These are phyloP conservation scores for Malassezia sympodialis DNA, from an alignment of 1,284 basidiomycete species.

Conservation along the genomic window DNA sequence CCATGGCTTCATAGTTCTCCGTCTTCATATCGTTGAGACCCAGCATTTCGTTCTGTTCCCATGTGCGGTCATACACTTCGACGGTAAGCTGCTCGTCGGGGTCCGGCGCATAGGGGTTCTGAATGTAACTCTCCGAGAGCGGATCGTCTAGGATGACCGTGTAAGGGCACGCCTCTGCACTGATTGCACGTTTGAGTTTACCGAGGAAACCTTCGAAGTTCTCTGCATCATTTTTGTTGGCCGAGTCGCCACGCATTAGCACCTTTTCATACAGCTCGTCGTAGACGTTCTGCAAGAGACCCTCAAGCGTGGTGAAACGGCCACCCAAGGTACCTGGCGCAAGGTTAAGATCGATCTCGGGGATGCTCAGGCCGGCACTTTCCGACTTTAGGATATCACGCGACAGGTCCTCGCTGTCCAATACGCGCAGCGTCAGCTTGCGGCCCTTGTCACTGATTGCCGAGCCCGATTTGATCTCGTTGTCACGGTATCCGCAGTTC, in stretches of 20 bases:
- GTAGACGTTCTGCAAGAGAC: constrained; percentile 84
- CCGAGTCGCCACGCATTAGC: constrained; percentile 66
- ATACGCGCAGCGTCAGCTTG: constrained; percentile 75
- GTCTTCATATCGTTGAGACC: constrained; percentile 94
- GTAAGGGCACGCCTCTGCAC: constrained; percentile 36
- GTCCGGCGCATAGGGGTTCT: constrained; percentile 63
- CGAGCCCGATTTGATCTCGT: constrained; percentile 88
- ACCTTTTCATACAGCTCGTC: constrained; percentile 87
- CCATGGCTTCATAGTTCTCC: constrained; percentile 54
- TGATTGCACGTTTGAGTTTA: constrained; percentile 53
- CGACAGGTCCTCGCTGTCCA: constrained; percentile 85
- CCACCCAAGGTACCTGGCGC: constrained; percentile 90
- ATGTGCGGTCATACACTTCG: constrained; percentile 71
- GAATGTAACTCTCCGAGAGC: constrained; percentile 85
- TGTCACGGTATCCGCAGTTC: constrained; percentile 86
- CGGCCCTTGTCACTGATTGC: constrained; percentile 79
- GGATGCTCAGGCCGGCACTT: constrained; percentile 77
- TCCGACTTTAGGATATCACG: constrained; percentile 65
- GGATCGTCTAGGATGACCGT: constrained; percentile 93
- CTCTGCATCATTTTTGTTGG: constrained; percentile 10
- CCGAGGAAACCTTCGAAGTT: constrained; percentile 58
- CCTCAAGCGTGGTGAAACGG: constrained; percentile 95
- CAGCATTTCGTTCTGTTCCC: constrained; percentile 87
- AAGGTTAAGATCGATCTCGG: constrained; percentile 87
- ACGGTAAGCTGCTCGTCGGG: constrained; percentile 53